phyloP scores from a whole-genome alignment of 2,329 filamentous ascomycete species.

The Zymoseptoria tritici region DNA sequence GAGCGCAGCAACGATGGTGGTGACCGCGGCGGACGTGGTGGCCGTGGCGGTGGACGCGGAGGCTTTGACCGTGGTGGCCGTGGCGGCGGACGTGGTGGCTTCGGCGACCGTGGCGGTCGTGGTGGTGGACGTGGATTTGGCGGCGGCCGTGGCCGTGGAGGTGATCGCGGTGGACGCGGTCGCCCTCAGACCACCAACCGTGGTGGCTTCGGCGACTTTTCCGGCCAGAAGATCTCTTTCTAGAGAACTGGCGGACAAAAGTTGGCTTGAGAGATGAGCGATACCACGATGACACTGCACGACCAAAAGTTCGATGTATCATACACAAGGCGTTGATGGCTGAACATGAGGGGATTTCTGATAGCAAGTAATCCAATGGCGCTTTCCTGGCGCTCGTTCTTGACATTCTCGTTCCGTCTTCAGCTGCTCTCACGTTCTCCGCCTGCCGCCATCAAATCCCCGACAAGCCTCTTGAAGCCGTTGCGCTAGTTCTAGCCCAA shows the following conservation, averaged over 20 bases:
- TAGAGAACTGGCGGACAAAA: neutral
- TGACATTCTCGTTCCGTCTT: neutral
- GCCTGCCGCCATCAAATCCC: neutral
- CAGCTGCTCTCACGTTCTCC: neutral
- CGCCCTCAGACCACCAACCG: conserved; percentile 41
- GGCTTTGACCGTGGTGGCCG: conserved; percentile 29
- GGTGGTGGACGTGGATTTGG: conserved; percentile 46
- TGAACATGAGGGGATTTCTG: neutral
- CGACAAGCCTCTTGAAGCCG: neutral
- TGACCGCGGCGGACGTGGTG: conserved; percentile 36
- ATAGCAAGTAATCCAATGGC: neutral
- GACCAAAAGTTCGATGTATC: neutral
- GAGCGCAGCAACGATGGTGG: conserved; percentile 39
- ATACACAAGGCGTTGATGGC: neutral
- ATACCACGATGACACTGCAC: neutral
- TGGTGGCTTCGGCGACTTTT: conserved; percentile 58
- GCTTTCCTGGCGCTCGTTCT: neutral
- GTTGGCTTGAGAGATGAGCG: neutral
- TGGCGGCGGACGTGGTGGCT: conserved; percentile 33
- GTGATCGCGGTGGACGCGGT: conserved; percentile 47
- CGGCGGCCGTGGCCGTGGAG: conserved; percentile 43
- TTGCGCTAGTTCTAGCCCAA: neutral
- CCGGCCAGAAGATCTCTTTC: conserved; percentile 75
- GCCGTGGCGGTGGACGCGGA: conserved; percentile 36
- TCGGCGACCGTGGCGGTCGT: conserved; percentile 45